Conservation (phyloP, 257 asterid species). For the Solanum neorickii region DNA sequence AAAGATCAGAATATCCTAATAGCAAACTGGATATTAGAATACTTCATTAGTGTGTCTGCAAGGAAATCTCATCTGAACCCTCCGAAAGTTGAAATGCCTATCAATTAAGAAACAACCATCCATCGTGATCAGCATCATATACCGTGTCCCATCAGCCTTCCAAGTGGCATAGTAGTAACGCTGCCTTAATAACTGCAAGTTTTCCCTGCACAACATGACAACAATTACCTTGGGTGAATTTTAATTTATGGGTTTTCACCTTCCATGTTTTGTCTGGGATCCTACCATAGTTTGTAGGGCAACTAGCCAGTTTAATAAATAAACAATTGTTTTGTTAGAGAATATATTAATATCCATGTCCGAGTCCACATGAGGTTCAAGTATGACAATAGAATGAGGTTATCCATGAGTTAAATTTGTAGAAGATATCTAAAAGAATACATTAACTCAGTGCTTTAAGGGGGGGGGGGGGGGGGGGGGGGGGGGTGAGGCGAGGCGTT, state of each 20-base stretch:
- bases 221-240: background rate
- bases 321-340: background rate
- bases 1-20: background rate
- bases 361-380: background rate
- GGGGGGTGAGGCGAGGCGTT: too few species aligned
- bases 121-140: conserved; percentile 92
- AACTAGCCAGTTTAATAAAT: background rate
- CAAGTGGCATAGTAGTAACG: conserved; percentile 98
- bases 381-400: background rate
- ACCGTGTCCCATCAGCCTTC: conserved; percentile 99
- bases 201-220: conserved; percentile 50
- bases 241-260: background rate
- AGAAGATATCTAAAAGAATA: background rate
- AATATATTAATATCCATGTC: background rate
- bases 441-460: background rate
- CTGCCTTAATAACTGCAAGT: conserved; percentile 80
- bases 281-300: background rate
- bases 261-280: background rate
- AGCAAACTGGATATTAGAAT: conserved; percentile 6
- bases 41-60: conserved; percentile 67
- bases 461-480: too few species aligned
- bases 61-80: conserved; percentile 99
- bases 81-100: conserved; percentile 77
- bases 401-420: background rate
- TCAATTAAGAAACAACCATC: conserved; percentile 95